Base-by-base conservation (phyloP, 1,284 basidiomycete species). In the Termitomyces sp. region DNA sequence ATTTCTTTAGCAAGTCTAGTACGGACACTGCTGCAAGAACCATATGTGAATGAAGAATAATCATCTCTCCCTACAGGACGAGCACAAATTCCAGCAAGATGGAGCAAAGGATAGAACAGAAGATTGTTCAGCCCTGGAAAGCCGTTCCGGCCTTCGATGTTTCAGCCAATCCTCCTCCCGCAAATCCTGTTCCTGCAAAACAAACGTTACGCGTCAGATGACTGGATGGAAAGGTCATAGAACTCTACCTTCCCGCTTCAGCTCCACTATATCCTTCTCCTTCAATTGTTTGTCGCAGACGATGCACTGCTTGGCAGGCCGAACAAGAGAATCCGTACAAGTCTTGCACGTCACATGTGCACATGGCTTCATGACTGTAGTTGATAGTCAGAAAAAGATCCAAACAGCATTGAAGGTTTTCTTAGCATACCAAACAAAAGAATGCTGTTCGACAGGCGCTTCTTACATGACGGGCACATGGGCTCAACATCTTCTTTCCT, bases 381-480 rank as follows among this genome's bases (percentile, higher is more conserved):
- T 49, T 26, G 24, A 34, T 46, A 14, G 45, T 47, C 37, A 55
- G 50, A 57, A 28, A 52, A 28, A 13, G 16, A 49, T 26, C 33
- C 37, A 19, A 34, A 16, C 7, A 34, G n/a, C 7, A 16, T 42
- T 16, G 42, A 48, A 44, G 18, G 19, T 39, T 33, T 26, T 30
- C 30, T 24, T 59, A 49, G 74, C 91, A 60, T 63, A 95, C 88
- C 59, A 66, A 82, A 80, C 64, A 87, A 75, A 7, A 86, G 72
- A 16, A 79, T 76, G 53, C 81, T 88, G 64, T 95, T 96, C 1
- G 88, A 91, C 34, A 97, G 71, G 39, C 77, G 77, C 67, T 89
- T 90, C 65, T 93, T 91, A 72, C 95, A 97, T 16, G 88, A 88
- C 0, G 92, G 92, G 60, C 93, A 97, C 65, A 92, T 88, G 1